Percentiles rank a stretch among this genome's conserved stretches.
These are phyloP conservation scores for Bonia amplexicaulis DNA, from an alignment of 176 grass and related monocot genomes.

Conservation along the genomic window DNA sequence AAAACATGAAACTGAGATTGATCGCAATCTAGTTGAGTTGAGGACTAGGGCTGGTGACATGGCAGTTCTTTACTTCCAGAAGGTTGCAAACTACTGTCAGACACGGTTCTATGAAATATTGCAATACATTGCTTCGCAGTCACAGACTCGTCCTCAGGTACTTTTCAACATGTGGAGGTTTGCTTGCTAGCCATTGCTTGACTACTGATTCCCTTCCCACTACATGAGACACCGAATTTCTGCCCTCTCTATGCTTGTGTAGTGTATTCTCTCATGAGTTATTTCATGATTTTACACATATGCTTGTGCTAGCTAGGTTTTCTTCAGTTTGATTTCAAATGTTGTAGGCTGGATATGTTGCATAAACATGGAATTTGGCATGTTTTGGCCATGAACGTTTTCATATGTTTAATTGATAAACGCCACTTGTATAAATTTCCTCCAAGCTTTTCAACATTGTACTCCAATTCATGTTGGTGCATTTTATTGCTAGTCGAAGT, in stretches of 20 bases:
- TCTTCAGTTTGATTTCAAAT: background rate
- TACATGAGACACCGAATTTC: background rate
- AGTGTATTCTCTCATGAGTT: background rate
- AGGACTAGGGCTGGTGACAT: slow-evolving; percentile 57
- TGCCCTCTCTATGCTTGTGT: background rate
- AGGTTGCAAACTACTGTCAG: slow-evolving; percentile 57
- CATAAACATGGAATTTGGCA: background rate
- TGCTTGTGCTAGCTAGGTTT: background rate
- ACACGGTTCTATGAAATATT: slow-evolving; percentile 77
- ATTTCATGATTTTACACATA: background rate
- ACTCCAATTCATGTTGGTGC: background rate
- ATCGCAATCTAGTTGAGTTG: slow-evolving; percentile 70
- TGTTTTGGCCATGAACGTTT: background rate
- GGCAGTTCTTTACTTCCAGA: slow-evolving; percentile 54
- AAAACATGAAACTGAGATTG: slow-evolving; percentile 83
- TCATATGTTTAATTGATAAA: background rate
- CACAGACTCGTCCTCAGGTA: slow-evolving; percentile 27
- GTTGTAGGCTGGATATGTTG: slow-evolving; percentile 7
- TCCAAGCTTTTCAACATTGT: background rate
- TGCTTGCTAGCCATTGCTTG: background rate
- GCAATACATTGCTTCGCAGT: slow-evolving; percentile 75
- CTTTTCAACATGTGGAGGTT: background rate
- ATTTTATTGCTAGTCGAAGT: slow-evolving; percentile 1
- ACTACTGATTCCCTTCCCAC: background rate
- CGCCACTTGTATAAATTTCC: background rate